These are phyloP conservation scores for Annulohypoxylon moriforme DNA, from an alignment of 495 filamentous ascomycete species.

Conservation along the genomic window DNA sequence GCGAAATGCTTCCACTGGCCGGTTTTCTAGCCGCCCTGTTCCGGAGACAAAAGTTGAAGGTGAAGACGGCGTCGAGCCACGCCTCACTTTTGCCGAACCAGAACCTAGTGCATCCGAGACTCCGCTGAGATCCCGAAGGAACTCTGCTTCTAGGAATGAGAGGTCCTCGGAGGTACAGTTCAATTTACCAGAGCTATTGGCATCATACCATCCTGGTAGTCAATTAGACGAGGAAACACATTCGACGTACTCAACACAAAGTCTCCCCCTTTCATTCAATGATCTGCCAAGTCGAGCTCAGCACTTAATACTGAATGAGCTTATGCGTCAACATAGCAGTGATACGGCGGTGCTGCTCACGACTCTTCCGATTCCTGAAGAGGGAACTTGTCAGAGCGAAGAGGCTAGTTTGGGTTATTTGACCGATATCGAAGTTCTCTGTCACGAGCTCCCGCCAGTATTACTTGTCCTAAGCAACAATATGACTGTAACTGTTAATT, in stretches of 20 bases:
- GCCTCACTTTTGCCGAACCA: constrained; percentile 75
- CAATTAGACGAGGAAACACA: constrained; percentile 51
- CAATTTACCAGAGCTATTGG: constrained; percentile 52
- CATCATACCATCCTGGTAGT: constrained; percentile 43
- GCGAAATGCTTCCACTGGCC: constrained; percentile 60
- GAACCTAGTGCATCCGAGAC: constrained; percentile 35
- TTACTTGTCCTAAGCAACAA: constrained; percentile 88
- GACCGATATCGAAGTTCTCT: constrained; percentile 79
- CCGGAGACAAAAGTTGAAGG: constrained; percentile 69
- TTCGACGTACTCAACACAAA: constrained; percentile 70
- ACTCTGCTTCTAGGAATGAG: constrained; percentile 43
- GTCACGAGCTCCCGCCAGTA: constrained; percentile 73
- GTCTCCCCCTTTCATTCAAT: constrained; percentile 80
- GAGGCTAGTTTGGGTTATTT: constrained; percentile 77
- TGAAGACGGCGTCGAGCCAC: constrained; percentile 68
- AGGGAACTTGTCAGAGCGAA: constrained; percentile 77
- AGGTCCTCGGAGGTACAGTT: constrained; percentile 39
- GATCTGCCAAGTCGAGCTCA: constrained; percentile 84
- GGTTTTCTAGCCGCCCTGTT: constrained; percentile 71
- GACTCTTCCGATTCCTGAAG: constrained; percentile 79
- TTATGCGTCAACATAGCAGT: constrained; percentile 74
- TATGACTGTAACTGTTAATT: constrained; percentile 89
- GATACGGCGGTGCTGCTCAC: constrained; percentile 87
- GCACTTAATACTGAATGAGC: constrained; percentile 86
- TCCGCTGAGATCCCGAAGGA: constrained; percentile 44